Evolutionary conservation across 1,139 yeast genomes (phyloP), one percentile per base, ranked within the genome.

Genomic region (Yamadazyma kanchanaburiensis): DNA sequence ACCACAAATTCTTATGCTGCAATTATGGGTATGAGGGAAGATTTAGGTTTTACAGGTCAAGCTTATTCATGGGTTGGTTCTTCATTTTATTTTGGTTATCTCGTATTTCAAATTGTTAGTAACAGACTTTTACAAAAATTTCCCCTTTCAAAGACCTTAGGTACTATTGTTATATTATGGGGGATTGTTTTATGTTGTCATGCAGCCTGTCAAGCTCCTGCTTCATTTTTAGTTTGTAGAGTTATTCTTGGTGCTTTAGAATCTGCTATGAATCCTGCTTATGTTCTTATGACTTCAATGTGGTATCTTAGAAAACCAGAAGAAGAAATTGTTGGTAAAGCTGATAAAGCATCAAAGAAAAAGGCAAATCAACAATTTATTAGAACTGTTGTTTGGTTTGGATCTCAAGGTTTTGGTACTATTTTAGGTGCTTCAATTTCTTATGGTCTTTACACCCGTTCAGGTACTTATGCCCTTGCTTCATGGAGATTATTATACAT

Each of bases 51-150:
- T 10, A 32, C 24, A 4, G 54, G 53, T 11, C 41, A 53, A 27
- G 38, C 46, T 21, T 55, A 54, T 35, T 47, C 59, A 11, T 76
- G 83, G 72, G 26, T 30, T 8, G 29, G 77, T 21, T 59, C 77
- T 9, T 64, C 77, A 1, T 77, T 77, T 38, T 77, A 77, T 45
- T 46, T 74, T 25, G 80, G 80, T 5, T 74, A 71, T 34, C 47
- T 75, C 26, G 51, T 51, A 11, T 72, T 70, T 48, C 74, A 69
- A 40, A 57, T 62, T 31, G 74, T 76, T 5, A 66, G 74, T 33
- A 69, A 24, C n/a, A 16, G 26, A 11, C n/a, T 5, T 45, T 71
- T 30, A 75, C 70, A 44, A 44, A 45, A 15, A 27, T 48, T 59
- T 22, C 65, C 66, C 0, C 48, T 58, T n/a, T 55, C 55, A 0